Base-by-base conservation (phyloP, 2,329 filamentous ascomycete genomes). In the Fragosphaeria purpurea region DNA sequence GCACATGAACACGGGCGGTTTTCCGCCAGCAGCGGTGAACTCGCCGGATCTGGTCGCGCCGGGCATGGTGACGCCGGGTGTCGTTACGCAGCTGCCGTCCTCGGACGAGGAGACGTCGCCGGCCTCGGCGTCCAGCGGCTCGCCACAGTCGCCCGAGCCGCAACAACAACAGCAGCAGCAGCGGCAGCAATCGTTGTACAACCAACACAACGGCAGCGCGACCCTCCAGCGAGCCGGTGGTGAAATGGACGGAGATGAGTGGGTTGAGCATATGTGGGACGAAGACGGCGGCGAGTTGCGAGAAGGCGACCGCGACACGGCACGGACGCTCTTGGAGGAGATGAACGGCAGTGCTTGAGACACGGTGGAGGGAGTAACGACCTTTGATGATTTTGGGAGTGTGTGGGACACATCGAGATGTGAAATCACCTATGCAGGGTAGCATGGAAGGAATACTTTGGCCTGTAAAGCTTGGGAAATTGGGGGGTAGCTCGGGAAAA, bases 221-320 rank as follows among this genome's bases (percentile, higher is more conserved):
- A 59, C 60, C 38, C 22, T 22, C 22, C 22, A 22, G 22, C 22
- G 22, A 22, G 22, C 22, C 22, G 3, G 22, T 22, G 22, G 22
- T 22, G 22, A 22, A 22, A 22, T 22, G 22, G 61, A 64, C 0
- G 61, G 63, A 12, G 61, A 60, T 5, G 65, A 67, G 32, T 70
- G 68, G 68, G 66, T 71, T 30, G 65, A 67, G 50, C 47, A 42
- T 50, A 60, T 62, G 11, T 70, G 68, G 67, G 58, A 57, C 13
- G 59, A 47, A 5, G 54, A 53, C 13, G 50, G 38, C 9, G 41
- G 12, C 0, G 52, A 56, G 42, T 10, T 46, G 50, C 51, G 52
- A 1, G 61, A 59, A 5, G 55, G 58, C 4, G 68, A 70, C 45
- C 61, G 60, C 34, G 67, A 70, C 54, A 67, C 67, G 13, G 68